Base-by-base conservation (phyloP, 345 rosid species). In the Bruguiera sexangula region DNA sequence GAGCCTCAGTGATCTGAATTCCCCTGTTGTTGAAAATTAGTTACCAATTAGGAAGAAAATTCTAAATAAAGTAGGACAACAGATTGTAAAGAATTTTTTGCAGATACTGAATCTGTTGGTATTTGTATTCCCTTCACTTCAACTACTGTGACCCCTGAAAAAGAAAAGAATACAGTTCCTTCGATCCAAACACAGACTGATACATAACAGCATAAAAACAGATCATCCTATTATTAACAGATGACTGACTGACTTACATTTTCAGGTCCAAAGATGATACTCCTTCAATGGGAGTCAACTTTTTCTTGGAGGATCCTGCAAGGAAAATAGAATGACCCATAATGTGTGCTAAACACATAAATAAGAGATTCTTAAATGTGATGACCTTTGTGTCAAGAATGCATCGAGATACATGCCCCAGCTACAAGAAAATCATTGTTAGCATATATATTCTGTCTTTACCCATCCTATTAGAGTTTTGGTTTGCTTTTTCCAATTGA, bases 1-100 rank as follows among this genome's bases (percentile, higher is more conserved):
- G 77, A 63, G 98, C 93, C 82, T 90, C 98, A 19, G 93, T 90
- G 50, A 90, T 82, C 79, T 80, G 84, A 19, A 83, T 77, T 71
- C 89, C 90, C 78, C 96, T 88, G 83, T 31, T 73, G 60, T 65
- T 53, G 65, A 72, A 62, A 6, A 1, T 43, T 31, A 37, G 61
- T 37, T 19, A 69, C n/a, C 64, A 55, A 64, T 22, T 39, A 31
- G 20, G 60, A 54, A 62, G 50, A 66, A 69, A 64, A 64, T 26
- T 52, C 6, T 1, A 52, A 67, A 69, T 84, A 26, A 16, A 1
- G 26, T 24, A 36, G 55, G 56, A 62, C 15, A 26, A 65, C 22
- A 66, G 39, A 21, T 48, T 27, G 26, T n/a, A 62, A 65, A 51
- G 58, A 52, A 22, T 30, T 21, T 30, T 5, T 31, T 15, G 51